Percentiles rank a stretch among this genome's conserved stretches.
These are phyloP conservation scores for Asterophora parasitica DNA, from an alignment of 768 basidiomycete species.

Conservation along the genomic window DNA sequence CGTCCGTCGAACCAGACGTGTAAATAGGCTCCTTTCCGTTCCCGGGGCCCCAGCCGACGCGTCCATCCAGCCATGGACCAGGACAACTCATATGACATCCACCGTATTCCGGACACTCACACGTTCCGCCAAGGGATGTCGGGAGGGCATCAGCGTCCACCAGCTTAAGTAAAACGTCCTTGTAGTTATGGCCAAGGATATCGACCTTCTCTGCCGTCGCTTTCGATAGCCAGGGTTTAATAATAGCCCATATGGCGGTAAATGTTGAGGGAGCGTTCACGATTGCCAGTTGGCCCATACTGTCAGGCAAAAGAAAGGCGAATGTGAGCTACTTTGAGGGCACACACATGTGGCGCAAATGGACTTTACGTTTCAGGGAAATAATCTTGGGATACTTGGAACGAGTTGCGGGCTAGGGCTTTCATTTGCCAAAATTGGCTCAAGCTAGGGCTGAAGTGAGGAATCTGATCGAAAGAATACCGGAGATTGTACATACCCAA, in stretches of 20 bases:
- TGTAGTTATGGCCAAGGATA: conserved; percentile 60
- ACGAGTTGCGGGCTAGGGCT: conserved; percentile 51
- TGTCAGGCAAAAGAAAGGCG: conserved; percentile 20
- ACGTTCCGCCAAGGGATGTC: conserved; percentile 55
- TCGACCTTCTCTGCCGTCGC: conserved; percentile 67
- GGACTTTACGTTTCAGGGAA: conserved; percentile 67
- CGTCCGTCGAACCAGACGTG: background rate
- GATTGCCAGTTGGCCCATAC: conserved; percentile 69
- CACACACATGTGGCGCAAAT: background rate
- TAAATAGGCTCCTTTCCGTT: conserved; percentile 20
- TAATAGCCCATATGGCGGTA: conserved; percentile 63
- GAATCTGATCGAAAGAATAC: background rate
- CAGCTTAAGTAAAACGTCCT: conserved; percentile 48
- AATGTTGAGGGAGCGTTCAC: conserved; percentile 73
- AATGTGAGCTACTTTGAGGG: no score
- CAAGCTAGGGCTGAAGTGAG: conserved; percentile 37
- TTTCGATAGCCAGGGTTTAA: conserved; percentile 70
- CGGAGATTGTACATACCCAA: conserved; percentile 42
- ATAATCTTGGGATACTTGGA: conserved; percentile 76
- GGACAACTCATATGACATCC: conserved; percentile 60
- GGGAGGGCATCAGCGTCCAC: conserved; percentile 66
- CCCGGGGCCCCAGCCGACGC: conserved; percentile 38
- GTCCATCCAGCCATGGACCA: conserved; percentile 69
- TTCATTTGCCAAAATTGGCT: conserved; percentile 77
- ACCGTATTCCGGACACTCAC: conserved; percentile 50